Conservation (phyloP, 2,329 filamentous ascomycete genomes). For the Calonectria ilicicola region DNA sequence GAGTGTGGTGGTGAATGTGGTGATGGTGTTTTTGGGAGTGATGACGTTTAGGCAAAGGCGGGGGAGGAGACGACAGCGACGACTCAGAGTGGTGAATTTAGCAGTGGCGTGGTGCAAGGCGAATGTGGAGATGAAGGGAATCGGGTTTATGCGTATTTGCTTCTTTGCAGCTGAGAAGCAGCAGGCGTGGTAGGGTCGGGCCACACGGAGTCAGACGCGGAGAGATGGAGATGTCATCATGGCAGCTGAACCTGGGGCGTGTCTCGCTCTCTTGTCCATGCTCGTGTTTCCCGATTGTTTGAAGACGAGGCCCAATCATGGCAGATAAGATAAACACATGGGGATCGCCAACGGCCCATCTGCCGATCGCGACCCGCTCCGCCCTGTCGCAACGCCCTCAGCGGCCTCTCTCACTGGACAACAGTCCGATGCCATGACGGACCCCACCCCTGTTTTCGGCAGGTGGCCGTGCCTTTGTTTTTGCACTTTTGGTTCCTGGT, state of each 20-base stretch:
- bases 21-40: constrained; percentile 2
- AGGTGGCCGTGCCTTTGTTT: constrained; percentile 30
- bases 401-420: constrained; percentile 21
- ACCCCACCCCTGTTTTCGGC: constrained; percentile 30
- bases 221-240: neutral
- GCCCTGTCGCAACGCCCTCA: neutral
- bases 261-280: neutral
- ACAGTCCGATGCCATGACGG: constrained; percentile 20
- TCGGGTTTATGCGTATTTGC: neutral
- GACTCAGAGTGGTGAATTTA: neutral
- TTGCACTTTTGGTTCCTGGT: neutral
- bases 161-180: neutral
- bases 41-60: neutral
- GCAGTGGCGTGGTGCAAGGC: neutral
- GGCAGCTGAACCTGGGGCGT: too few species aligned
- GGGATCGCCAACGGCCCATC: constrained; percentile 9
- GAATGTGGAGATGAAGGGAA: neutral
- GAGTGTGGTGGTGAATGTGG: constrained; percentile 25
- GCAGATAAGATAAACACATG: constrained; percentile 34
- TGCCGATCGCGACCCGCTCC: constrained; percentile 34
- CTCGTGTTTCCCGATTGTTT: neutral
- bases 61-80: neutral
- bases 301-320: constrained; percentile 28
- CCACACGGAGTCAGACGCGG: neutral
- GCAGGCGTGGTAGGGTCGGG: neutral